A percentile compares a stretch with the other conserved stretches of the same genome.
Evolutionary conservation across 139 green algal species (phyloP).

Genomic region (Medakamo hakoo): DNA sequence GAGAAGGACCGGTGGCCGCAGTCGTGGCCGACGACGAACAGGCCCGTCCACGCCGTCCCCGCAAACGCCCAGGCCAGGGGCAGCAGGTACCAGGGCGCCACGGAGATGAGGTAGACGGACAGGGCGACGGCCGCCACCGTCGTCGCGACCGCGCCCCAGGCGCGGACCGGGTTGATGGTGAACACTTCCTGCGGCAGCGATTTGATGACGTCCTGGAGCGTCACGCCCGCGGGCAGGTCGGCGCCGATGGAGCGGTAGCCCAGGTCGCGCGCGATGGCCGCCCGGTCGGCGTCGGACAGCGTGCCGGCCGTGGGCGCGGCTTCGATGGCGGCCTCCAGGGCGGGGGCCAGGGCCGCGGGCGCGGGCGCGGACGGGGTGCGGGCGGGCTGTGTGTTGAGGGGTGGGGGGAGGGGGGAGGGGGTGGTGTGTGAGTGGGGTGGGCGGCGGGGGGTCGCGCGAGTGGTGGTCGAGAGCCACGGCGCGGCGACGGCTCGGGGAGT

Average conservation of each 20-base stretch:
- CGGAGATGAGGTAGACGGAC: slow-evolving; percentile 57
- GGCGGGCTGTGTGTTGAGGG: neutral
- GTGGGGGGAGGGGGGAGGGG: too few species aligned
- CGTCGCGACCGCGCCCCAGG: slow-evolving; percentile 50
- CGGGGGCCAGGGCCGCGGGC: neutral
- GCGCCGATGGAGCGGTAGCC: slow-evolving; percentile 71
- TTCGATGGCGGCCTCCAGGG: neutral
- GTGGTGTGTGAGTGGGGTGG: neutral
- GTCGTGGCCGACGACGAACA: slow-evolving; percentile 92
- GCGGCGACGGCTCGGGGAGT: too few species aligned
- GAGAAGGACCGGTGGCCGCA: slow-evolving; percentile 83
- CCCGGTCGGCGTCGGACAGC: slow-evolving; percentile 17
- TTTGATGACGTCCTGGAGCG: slow-evolving; percentile 65
- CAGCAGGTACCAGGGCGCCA: slow-evolving; percentile 79
- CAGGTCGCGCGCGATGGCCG: slow-evolving; percentile 30
- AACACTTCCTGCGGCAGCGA: slow-evolving; percentile 71
- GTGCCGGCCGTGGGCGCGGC: neutral
- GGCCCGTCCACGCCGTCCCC: slow-evolving; percentile 82
- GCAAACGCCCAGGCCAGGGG: slow-evolving; percentile 77
- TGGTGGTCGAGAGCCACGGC: too few species aligned
- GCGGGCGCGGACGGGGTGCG: neutral
- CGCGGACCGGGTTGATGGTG: slow-evolving; percentile 55
- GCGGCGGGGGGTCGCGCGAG: too few species aligned
- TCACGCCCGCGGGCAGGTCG: slow-evolving; percentile 65
- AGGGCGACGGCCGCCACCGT: slow-evolving; percentile 38